Percentiles rank a stretch among this genome's conserved stretches.
Conservation (phyloP, 495 filamentous ascomycete species). For the Xylaria acuta region DNA sequence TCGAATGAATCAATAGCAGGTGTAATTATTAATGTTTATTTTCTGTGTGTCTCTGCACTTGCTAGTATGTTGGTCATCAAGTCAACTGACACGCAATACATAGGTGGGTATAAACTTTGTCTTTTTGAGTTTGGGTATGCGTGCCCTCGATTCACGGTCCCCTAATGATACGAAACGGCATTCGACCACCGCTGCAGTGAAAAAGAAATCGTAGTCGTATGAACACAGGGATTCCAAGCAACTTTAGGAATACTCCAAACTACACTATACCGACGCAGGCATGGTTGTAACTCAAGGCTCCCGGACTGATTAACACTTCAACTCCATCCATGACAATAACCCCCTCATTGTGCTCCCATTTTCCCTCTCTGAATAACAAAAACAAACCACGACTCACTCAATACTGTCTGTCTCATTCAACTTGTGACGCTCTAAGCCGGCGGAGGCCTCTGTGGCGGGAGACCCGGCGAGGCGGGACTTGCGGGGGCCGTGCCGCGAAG, state of each 20-base stretch:
- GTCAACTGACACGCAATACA: background rate
- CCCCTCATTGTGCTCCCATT: background rate
- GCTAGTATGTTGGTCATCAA: background rate
- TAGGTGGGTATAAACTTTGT: background rate
- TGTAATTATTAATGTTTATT: background rate
- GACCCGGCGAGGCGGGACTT: conserved; percentile 32
- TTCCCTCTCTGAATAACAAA: background rate
- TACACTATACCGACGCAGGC: conserved; percentile 1
- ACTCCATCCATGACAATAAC: background rate
- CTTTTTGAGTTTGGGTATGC: background rate
- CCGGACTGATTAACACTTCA: conserved; percentile 7
- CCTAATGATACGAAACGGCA: background rate
- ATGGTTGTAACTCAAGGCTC: conserved; percentile 1
- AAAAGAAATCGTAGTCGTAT: background rate
- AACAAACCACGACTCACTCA: background rate
- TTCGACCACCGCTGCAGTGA: background rate
- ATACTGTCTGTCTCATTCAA: background rate
- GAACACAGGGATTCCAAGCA: background rate
- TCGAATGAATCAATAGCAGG: background rate
- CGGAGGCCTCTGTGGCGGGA: conserved; percentile 33
- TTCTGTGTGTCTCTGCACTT: background rate
- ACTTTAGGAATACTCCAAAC: background rate
- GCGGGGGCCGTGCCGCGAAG: conserved; percentile 43
- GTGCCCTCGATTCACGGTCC: background rate
- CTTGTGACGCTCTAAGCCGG: conserved; percentile 9